Conservation (phyloP, 208 protist species). For the Vickermania ingenoplastis region DNA sequence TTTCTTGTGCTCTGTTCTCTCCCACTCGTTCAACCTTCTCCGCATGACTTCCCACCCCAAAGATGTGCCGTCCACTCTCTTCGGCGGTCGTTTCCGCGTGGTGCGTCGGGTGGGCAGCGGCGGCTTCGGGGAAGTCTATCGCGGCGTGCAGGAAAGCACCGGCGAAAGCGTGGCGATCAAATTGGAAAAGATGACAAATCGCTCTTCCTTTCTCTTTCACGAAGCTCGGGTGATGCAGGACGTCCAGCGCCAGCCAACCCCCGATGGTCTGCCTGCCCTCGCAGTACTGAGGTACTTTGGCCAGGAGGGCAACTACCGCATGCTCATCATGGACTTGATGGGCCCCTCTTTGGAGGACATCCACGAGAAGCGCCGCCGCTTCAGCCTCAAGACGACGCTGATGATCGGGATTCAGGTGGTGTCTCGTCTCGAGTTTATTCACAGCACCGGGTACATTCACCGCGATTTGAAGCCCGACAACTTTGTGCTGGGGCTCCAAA, state of each 20-base stretch:
- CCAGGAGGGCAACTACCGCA: conserved; percentile 96
- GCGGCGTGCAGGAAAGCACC: conserved; percentile 46
- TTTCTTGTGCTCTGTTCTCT: no score
- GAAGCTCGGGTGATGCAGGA: conserved; percentile 93
- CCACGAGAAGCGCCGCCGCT: conserved; percentile 61
- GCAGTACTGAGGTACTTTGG: conserved; percentile 95
- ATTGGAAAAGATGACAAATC: conserved; percentile 73
- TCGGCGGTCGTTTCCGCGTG: conserved; percentile 64
- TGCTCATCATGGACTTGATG: conserved; percentile 98
- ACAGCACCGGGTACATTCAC: conserved; percentile 97
- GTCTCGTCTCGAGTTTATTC: conserved; percentile 94
- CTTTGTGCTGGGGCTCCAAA: conserved; percentile 96
- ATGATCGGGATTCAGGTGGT: conserved; percentile 98
- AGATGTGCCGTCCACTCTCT: conserved; percentile 19
- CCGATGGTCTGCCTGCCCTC: conserved; percentile 79
- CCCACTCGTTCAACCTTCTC: background rate
- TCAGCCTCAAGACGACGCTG: conserved; percentile 97
- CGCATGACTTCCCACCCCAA: background rate
- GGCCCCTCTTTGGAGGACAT: conserved; percentile 96
- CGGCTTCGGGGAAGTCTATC: conserved; percentile 98
- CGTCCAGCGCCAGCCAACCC: conserved; percentile 51
- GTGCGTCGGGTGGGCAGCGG: conserved; percentile 89
- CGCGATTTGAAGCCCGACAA: conserved; percentile 99
- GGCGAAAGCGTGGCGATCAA: conserved; percentile 59
- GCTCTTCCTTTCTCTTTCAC: conserved; percentile 95